Percentiles rank a stretch among this genome's conserved stretches.
Evolutionary conservation across 2,329 filamentous ascomycete genomes (phyloP).

Genomic region (Cadophora gregata): DNA sequence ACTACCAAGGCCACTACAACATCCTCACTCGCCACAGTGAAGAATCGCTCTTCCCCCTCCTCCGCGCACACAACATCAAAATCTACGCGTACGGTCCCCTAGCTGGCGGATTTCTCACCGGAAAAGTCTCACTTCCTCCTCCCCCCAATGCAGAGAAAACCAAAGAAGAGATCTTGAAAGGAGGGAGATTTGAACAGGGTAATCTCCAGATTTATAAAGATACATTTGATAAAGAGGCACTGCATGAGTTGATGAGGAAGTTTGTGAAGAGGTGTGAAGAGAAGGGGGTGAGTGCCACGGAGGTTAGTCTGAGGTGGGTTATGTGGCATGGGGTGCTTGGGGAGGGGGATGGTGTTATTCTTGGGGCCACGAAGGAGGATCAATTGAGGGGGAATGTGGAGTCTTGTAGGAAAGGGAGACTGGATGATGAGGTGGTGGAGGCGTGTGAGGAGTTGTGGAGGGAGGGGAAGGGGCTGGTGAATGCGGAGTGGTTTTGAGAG

Average conservation of each 20-base stretch:
- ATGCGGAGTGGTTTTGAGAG: neutral
- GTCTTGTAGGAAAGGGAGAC: slow-evolving; percentile 36
- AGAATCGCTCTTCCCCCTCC: slow-evolving; percentile 72
- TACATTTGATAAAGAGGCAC: slow-evolving; percentile 36
- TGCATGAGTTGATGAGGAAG: slow-evolving; percentile 47
- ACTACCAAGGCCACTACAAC: slow-evolving; percentile 90
- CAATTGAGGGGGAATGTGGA: slow-evolving; percentile 33
- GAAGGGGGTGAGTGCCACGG: slow-evolving; percentile 46
- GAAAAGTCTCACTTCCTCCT: slow-evolving; percentile 37
- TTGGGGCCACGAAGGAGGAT: slow-evolving; percentile 33
- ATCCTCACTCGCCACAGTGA: slow-evolving; percentile 77
- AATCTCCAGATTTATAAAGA: slow-evolving; percentile 14
- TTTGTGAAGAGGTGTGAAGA: slow-evolving; percentile 48
- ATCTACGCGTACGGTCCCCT: slow-evolving; percentile 73
- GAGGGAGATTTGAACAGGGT: slow-evolving; percentile 7
- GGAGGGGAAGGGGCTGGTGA: slow-evolving; percentile 17
- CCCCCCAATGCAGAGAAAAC: neutral
- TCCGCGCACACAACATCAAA: slow-evolving; percentile 74
- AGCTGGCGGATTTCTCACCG: slow-evolving; percentile 41
- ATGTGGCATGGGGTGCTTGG: slow-evolving; percentile 44
- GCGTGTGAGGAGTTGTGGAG: slow-evolving; percentile 30
- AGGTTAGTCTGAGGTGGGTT: slow-evolving; percentile 52
- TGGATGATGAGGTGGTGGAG: slow-evolving; percentile 41
- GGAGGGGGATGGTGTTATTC: slow-evolving; percentile 40
- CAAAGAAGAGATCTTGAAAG: slow-evolving; percentile 16